Evolutionary conservation across 345 rosid species (phyloP), one percentile per base, ranked within the genome.

Genomic region (Reutealis trisperma): DNA sequence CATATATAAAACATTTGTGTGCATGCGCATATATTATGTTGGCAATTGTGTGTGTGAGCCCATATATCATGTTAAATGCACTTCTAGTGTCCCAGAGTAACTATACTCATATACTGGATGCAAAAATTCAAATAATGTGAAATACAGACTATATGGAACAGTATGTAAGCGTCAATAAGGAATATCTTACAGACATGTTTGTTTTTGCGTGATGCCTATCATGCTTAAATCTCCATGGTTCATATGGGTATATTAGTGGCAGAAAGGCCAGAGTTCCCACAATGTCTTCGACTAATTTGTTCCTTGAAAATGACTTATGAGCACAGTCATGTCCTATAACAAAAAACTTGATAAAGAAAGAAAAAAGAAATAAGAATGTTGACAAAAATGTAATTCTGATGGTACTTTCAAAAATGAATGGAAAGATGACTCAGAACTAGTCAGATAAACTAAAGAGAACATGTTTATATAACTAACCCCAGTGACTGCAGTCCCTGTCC

Each of bases 281-380:
- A 73, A 95, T 85, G 80, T 95, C 99, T 86, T 95, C 99, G 80
- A 92, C 64, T 62, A 93, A 81, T 85, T 95, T 95, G 89, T 89
- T 95, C 86, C 80, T 92, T 3, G 98, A 89, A 85, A 95, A 96
- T 77, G 97, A 90, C 78, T 92, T 93, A 85, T 96, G 99, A 71
- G 98, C 98, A 83, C 99, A 95, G 77, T 95, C 99, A 57, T 95
- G 99, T 45, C 99, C 99, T 88, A 95, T 90, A 84, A 95, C 99
- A 89, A 95, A 95, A 83, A 95, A 90, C 98, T 95, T 57, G 59
- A 67, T 25, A 63, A 78, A 79, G 82, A 71, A 80, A 60, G 60
- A 65, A 68, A 57, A 21, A 61, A 71, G 65, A 68, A 71, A 70
- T 74, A 59, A 75, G 77, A 62, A 76, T 65, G 75, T 55, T 78